Evolutionary conservation across 1,284 basidiomycete species (phyloP).

Genomic region (Ustilago loliicola): DNA sequence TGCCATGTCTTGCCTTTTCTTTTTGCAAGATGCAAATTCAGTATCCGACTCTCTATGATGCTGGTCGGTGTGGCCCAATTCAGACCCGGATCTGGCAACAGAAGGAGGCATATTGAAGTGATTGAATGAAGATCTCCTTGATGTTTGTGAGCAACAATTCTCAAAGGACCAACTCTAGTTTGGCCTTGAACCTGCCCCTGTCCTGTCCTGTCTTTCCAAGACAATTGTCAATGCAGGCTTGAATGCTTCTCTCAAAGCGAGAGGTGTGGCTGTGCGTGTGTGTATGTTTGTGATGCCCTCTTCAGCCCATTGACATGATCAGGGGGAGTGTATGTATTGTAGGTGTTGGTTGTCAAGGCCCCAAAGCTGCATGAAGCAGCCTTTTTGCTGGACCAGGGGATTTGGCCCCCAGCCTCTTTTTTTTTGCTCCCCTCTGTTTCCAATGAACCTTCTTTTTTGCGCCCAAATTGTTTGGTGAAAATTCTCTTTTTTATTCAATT

Average conservation of each 20-base stretch:
- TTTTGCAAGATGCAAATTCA: not conserved
- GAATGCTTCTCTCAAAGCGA: not conserved
- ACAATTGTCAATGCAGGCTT: not conserved
- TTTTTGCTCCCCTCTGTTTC: conserved; percentile 2
- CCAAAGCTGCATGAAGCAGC: conserved; percentile 1
- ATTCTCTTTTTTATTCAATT: conserved; percentile 2
- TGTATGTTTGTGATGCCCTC: conserved; percentile 9
- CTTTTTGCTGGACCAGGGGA: conserved; percentile 3
- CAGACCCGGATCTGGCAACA: not conserved
- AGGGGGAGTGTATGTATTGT: conserved; percentile 2
- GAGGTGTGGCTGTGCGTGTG: not conserved
- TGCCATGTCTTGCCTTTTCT: not conserved
- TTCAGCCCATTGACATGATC: conserved; percentile 29
- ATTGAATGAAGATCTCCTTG: not conserved
- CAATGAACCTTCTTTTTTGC: conserved; percentile 28
- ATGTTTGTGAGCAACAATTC: not conserved
- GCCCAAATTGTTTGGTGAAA: conserved; percentile 26
- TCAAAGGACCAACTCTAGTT: too few relatives aligned
- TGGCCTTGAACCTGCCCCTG: not conserved
- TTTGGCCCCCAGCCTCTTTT: not conserved
- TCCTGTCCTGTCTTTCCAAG: conserved; percentile 8
- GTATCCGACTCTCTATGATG: not conserved
- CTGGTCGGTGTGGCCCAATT: not conserved
- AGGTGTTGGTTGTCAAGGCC: conserved; percentile 31
- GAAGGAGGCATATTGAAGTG: not conserved